Conservation (phyloP, 2,329 filamentous ascomycete genomes). For the Trichoderma endophyticum region DNA sequence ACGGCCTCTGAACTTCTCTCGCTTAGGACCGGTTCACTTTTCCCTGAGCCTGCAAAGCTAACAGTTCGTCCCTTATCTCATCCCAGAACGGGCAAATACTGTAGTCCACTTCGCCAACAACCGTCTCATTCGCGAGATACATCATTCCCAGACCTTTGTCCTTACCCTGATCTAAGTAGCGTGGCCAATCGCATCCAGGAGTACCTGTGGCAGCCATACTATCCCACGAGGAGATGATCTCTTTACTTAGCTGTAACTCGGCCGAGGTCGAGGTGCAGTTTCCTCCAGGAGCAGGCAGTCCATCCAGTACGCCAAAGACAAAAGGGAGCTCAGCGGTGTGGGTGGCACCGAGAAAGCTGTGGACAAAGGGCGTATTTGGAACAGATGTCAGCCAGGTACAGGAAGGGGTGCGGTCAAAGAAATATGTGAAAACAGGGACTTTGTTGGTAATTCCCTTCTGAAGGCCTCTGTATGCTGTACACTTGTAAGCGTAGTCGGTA, state of each 20-base stretch:
- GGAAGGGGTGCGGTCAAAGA: not conserved
- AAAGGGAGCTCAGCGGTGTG: constrained; percentile 3
- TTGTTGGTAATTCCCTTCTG: not conserved
- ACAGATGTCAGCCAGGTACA: constrained; percentile 1
- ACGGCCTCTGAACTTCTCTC: not conserved
- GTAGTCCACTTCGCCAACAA: not conserved
- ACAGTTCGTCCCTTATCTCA: not conserved
- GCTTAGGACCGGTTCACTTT: not conserved
- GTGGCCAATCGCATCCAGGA: not conserved
- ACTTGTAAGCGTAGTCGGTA: constrained; percentile 6
- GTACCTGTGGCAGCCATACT: not conserved
- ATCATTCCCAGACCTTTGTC: not conserved
- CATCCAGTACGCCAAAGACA: not conserved
- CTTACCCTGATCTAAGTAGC: not conserved
- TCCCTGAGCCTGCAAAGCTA: not conserved
- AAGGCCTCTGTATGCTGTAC: not conserved
- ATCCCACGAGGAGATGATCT: not conserved
- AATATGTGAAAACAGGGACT: not conserved
- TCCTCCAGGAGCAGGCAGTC: not conserved
- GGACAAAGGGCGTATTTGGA: not conserved
- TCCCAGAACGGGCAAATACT: constrained; percentile 1
- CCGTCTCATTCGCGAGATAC: not conserved
- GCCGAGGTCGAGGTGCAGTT: not conserved
- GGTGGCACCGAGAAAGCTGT: constrained; percentile 6
- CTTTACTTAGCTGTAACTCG: not conserved